Percentiles rank a stretch among this genome's conserved stretches.
Conservation (phyloP, 805 yeast species). For the Lachancea kluyveri region DNA sequence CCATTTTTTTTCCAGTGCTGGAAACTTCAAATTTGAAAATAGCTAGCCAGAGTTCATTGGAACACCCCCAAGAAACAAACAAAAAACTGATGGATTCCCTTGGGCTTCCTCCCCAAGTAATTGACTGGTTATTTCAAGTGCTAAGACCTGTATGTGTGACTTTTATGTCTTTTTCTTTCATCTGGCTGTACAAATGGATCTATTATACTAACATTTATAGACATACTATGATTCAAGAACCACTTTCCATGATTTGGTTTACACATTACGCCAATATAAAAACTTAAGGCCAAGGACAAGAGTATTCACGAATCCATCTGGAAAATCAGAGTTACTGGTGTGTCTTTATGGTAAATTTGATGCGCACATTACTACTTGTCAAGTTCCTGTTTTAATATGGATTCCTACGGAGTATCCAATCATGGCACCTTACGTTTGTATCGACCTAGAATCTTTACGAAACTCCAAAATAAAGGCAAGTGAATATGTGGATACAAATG, state of each 20-base stretch:
- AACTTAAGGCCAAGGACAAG: constrained; percentile 66
- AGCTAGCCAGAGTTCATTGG: no score
- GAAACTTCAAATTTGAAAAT: no score
- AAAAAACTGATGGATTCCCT: constrained; percentile 5
- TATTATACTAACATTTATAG: constrained; percentile 14
- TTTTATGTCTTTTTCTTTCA: background rate
- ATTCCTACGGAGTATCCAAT: constrained; percentile 66
- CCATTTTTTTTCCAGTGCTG: no score
- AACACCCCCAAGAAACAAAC: no score
- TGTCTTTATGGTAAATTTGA: constrained; percentile 55
- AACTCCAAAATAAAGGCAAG: constrained; percentile 46
- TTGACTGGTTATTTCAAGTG: constrained; percentile 55
- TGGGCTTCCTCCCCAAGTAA: constrained; percentile 35
- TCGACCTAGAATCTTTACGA: constrained; percentile 44
- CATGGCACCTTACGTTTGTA: constrained; percentile 60
- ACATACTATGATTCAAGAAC: constrained; percentile 55
- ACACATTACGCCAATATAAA: constrained; percentile 42
- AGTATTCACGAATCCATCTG: constrained; percentile 50
- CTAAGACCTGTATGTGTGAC: constrained; percentile 38
- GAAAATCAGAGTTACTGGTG: constrained; percentile 53
- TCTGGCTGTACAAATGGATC: no score
- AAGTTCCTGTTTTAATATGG: constrained; percentile 69
- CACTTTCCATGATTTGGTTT: constrained; percentile 52
- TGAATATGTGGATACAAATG: constrained; percentile 63
- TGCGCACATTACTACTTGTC: constrained; percentile 27